Evolutionary conservation across 23 red algal genomes (phyloP), one percentile per base, ranked within the genome.

Genomic region (Gracilariopsis chorda): DNA sequence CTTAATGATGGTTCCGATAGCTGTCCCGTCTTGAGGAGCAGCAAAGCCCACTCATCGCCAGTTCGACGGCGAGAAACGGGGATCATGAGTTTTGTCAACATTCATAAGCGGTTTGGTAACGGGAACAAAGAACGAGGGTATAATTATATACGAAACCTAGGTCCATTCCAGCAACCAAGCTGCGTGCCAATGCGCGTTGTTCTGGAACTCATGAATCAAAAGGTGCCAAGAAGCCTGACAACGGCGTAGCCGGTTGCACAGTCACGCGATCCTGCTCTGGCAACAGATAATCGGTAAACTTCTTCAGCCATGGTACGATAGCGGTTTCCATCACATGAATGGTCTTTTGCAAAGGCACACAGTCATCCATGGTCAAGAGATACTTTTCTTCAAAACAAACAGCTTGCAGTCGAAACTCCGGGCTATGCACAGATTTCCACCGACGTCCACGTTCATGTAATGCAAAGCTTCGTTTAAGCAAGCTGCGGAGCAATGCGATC

Each of bases 301-400:
- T 64, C 34, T 89, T 78, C 11, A 89, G 41, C 85, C 72, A 78
- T 20, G 85, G 85, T 56, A 78, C 69, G 13, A 89, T 56, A 41
- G 23, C 48, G 10, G 33, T 44, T 51, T 52, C 24, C 48, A 65
- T 77, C 21, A 53, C 24, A 23, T 29, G 4, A 20, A 89, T 41
- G 3, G 45, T 33, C 6, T 77, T 69, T 23, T 0, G 19, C 44
- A 60, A 16, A 20, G 27, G 4, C 20, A 89, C 9, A 49, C 35
- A 34, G 19, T 78, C 70, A 2, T 55, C 48, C 19, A 40, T 36
- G 69, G 48, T 77, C 37, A 78, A 51, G 42, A 89, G 51, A 33
- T 78, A 89, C 46, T 42, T 44, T 21, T 70, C 24, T 20, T 62
- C 85, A 67, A 67, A 89, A 40, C 65, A 57, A 59, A 89, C 67